Evolutionary conservation across 306 rosid species (phyloP).

Genomic region (Ceratonia siliqua): DNA sequence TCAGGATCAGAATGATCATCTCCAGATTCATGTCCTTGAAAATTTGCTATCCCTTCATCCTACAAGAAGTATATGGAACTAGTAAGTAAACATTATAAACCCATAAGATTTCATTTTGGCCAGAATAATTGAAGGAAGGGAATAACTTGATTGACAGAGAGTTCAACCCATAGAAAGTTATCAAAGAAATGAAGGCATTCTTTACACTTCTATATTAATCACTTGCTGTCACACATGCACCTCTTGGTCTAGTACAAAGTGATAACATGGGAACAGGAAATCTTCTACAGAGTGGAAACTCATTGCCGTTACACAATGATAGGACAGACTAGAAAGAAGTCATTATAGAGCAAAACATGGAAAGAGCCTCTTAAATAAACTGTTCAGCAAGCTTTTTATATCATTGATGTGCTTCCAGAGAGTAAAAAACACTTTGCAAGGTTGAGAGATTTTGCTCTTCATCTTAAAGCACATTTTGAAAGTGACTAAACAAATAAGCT

Average conservation of each 20-base stretch:
- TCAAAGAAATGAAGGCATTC: background rate
- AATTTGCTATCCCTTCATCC: constrained; percentile 53
- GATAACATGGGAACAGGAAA: background rate
- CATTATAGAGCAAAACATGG: background rate
- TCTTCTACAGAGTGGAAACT: background rate
- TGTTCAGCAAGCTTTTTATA: background rate
- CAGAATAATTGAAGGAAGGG: background rate
- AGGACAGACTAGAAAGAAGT: background rate
- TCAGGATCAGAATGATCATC: constrained; percentile 43
- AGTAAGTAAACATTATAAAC: background rate
- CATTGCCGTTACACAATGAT: background rate
- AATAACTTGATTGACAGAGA: background rate
- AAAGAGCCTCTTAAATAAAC: background rate
- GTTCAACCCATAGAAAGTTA: background rate
- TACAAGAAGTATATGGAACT: constrained; percentile 29
- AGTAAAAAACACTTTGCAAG: background rate
- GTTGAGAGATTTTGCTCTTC: background rate
- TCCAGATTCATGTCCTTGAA: constrained; percentile 54
- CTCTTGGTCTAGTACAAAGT: background rate
- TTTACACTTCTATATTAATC: background rate
- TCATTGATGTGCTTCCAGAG: background rate
- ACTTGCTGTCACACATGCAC: background rate
- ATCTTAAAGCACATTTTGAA: too few species aligned
- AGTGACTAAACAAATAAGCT: background rate
- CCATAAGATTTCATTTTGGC: background rate